Conservation (phyloP, 306 rosid species). For the Vigna nakashimae region DNA sequence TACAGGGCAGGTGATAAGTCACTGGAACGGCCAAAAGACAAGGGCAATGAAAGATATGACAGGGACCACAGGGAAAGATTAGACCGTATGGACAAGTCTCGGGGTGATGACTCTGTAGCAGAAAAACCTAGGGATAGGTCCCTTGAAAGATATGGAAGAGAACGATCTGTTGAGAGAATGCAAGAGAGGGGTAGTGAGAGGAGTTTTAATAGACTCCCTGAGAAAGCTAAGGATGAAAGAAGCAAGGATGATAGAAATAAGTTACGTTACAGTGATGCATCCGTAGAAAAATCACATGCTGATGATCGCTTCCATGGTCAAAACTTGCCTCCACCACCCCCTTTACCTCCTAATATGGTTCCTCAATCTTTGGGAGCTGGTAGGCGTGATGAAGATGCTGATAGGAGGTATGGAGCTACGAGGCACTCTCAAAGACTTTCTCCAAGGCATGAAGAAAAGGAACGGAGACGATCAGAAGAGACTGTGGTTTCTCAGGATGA, state of each 20-base stretch:
- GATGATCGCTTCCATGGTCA: conserved; percentile 96
- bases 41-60: conserved; percentile 85
- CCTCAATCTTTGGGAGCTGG: conserved; percentile 90
- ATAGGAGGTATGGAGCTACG: conserved; percentile 85
- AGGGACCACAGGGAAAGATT: conserved; percentile 84
- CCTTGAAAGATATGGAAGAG: conserved; percentile 91
- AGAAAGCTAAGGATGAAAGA: conserved; percentile 85
- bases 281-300: conserved; percentile 73
- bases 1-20: conserved; percentile 74
- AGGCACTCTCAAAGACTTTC: conserved; percentile 92
- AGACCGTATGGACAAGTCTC: conserved; percentile 88
- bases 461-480: conserved; percentile 91
- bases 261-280: conserved; percentile 71
- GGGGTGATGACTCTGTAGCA: conserved; percentile 71
- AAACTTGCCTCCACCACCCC: conserved; percentile 98
- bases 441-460: conserved; percentile 98
- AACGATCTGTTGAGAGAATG: conserved; percentile 83
- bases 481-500: conserved; percentile 81
- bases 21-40: conserved; percentile 84
- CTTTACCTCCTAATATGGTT: conserved; percentile 90
- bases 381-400: conserved; percentile 94
- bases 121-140: conserved; percentile 91
- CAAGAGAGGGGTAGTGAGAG: conserved; percentile 84
- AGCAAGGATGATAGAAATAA: conserved; percentile 81
- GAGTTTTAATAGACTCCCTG: conserved; percentile 72